Evolutionary conservation across 192 early-diverging fungal species (phyloP), one percentile per base, ranked within the genome.

Genomic region (Podila epicladia): DNA sequence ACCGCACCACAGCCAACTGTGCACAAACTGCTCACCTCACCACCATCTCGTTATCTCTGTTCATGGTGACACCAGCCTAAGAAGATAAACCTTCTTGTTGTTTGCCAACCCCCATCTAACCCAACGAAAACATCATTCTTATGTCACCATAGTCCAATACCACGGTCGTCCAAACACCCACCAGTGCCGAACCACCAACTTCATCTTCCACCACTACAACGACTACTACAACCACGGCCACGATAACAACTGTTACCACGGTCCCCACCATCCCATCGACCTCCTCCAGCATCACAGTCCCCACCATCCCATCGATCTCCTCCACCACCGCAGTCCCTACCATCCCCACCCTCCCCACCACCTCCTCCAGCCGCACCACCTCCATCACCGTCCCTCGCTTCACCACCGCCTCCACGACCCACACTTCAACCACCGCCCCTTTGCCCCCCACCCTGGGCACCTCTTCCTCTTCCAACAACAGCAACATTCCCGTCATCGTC

Each of bases 401-500:
- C 20, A 15, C 62, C 49, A 53, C 22, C 65, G 0, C 17, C 59
- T 24, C 32, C n/a, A 58, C 28, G 29, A 41, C 33, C 38, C 20
- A 48, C 62, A 6, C n/a, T 17, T 32, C 62, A 24, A 63, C 32
- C 20, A 63, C 62, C 38, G 2, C 37, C 38, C 19, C 13, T 63
- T 24, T 32, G 17, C 17, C 9, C 38, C 62, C 13, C n/a, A 8
- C 13, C 38, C 32, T 15, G n/a, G 32, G n/a, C n/a, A 28, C 72
- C n/a, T 76, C 74, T 0, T 49, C 74, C 9, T 51, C 67, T 0
- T 69, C 74, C n/a, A 15, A 41, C 9, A 45, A 62, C 24, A 38
- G 33, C 50, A 69, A 59, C 19, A 62, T 76, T 33, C 67, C 74
- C 7, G 65, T 41, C 1, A 76, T 76, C 48, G 74, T 76, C 3